phyloP scores from a whole-genome alignment of 2,329 filamentous ascomycete genomes.

The Aspergillus sojae region DNA sequence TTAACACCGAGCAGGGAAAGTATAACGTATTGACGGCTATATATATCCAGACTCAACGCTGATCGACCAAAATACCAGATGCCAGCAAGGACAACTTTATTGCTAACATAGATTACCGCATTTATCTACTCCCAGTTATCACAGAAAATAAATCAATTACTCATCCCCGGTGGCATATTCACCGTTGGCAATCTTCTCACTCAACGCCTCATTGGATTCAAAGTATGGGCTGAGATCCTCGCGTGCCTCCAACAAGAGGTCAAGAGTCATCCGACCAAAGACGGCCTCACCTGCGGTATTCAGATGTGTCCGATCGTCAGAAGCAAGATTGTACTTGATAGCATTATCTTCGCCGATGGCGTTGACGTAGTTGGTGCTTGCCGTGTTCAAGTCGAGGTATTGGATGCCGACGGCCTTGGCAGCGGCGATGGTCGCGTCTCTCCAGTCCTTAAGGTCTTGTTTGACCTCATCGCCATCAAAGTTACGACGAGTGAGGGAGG shows the following conservation, averaged over 20 bases:
- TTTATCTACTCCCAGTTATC: too few species aligned
- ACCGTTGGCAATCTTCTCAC: conserved; percentile 11
- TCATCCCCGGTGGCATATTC: conserved; percentile 12
- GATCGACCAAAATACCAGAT: too few species aligned
- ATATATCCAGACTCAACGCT: too few species aligned
- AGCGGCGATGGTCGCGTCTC: conserved; percentile 11
- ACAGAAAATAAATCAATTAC: neutral
- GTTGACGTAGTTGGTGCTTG: conserved; percentile 15
- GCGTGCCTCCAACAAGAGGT: conserved; percentile 11
- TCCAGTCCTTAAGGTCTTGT: conserved; percentile 12
- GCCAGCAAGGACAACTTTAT: too few species aligned
- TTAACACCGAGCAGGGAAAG: too few species aligned
- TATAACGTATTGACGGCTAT: too few species aligned
- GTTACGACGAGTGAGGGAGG: conserved; percentile 10
- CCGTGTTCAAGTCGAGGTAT: conserved; percentile 13
- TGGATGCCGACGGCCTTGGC: conserved; percentile 11
- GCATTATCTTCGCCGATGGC: conserved; percentile 14
- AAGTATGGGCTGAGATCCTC: conserved; percentile 10
- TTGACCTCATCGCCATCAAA: conserved; percentile 2
- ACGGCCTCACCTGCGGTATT: conserved; percentile 14
- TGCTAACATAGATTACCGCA: too few species aligned
- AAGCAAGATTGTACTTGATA: conserved; percentile 11
- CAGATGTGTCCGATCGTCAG: conserved; percentile 14
- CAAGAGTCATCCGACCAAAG: conserved; percentile 16
- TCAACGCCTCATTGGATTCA: conserved; percentile 9